These are phyloP conservation scores for Cyamopsis tetragonoloba DNA, from an alignment of 306 rosid genomes.

Conservation along the genomic window DNA sequence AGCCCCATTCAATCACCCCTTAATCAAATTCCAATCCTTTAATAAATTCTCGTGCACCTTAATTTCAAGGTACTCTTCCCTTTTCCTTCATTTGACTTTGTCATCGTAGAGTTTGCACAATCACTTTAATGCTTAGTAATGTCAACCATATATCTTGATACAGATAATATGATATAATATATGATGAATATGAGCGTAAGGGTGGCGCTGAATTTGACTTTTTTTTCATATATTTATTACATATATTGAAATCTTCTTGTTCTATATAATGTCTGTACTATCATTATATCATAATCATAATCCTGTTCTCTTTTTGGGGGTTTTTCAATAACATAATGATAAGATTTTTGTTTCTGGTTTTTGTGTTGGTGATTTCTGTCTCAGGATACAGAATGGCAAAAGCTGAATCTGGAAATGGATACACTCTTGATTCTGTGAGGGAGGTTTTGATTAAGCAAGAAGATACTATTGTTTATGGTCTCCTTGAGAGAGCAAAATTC, in stretches of 20 bases:
- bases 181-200: too few relatives aligned
- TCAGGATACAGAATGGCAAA: slow-evolving; percentile 30
- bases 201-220: slow-evolving; percentile 18
- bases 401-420: slow-evolving; percentile 22
- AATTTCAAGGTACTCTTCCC: slow-evolving; percentile 17
- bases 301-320: background rate
- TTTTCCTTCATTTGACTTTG: slow-evolving; percentile 26
- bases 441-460: slow-evolving; percentile 68
- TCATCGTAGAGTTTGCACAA: background rate
- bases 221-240: background rate
- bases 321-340: slow-evolving; percentile 14
- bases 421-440: slow-evolving; percentile 61
- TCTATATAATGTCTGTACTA: slow-evolving; percentile 8
- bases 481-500: slow-evolving; percentile 72
- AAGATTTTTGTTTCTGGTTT: slow-evolving; percentile 13
- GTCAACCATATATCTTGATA: background rate
- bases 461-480: slow-evolving; percentile 63
- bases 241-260: background rate
- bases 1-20: background rate
- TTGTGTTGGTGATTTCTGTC: slow-evolving; percentile 29
- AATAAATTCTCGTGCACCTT: background rate
- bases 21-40: background rate
- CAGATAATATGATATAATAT: background rate
- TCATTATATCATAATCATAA: background rate
- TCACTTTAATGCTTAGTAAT: background rate